A percentile compares a stretch with the other conserved stretches of the same genome.
These are phyloP conservation scores for Dendrobium nobile DNA, from an alignment of 106 monocot species.

Conservation along the genomic window DNA sequence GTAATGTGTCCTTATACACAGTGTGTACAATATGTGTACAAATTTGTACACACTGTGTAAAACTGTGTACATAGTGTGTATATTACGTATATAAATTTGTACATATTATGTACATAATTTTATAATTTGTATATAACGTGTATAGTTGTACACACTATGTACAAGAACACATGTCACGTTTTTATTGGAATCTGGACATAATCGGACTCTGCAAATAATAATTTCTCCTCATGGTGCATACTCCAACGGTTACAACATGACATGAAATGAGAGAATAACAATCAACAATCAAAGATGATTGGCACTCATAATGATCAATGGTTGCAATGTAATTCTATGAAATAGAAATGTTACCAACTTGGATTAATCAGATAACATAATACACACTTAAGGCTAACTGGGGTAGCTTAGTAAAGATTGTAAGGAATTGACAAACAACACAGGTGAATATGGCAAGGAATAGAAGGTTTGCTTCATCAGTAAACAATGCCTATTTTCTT, in stretches of 20 bases:
- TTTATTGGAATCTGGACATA: no score
- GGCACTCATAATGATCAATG: background rate
- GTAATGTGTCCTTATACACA: no score
- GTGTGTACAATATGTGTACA: no score
- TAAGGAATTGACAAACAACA: background rate
- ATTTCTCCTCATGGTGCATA: no score
- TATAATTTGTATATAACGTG: no score
- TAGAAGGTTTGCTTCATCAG: background rate
- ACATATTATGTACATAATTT: no score
- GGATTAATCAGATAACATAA: background rate
- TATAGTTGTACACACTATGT: no score
- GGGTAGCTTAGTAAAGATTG: background rate
- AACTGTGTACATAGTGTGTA: no score
- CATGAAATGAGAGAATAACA: background rate
- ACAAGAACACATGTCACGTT: no score
- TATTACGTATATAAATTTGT: no score
- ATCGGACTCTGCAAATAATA: no score
- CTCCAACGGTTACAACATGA: background rate
- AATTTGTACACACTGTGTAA: no score
- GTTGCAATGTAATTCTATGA: background rate
- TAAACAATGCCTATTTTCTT: background rate
- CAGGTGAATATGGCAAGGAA: background rate
- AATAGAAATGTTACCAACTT: background rate
- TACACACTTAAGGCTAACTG: background rate
- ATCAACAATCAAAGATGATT: background rate